Evolutionary conservation across 2,329 filamentous ascomycete species (phyloP), one percentile per base, ranked within the genome.

Genomic region (Davidsoniella eucalypti): DNA sequence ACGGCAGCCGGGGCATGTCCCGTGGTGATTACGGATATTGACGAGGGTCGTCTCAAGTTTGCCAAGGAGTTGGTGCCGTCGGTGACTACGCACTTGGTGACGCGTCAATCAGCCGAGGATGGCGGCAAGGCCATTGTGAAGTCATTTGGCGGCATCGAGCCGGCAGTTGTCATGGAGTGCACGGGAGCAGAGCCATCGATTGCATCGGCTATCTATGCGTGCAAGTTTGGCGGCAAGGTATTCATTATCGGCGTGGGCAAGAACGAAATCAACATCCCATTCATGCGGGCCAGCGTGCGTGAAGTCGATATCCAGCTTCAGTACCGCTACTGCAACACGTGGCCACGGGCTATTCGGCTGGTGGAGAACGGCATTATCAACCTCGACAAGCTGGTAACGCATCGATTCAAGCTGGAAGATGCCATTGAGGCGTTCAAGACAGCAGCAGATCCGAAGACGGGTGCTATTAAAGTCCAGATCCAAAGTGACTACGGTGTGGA

Each of bases 401-500:
- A 96, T 69, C 75, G 86, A 16, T 95, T 83, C 67, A 70, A 74
- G 56, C 68, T 96, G 37, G 88, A 94, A 67, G 82, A 96, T 62
- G 87, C 88, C 0, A 65, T 92, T 25, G 77, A 90, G 67, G 90
- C 90, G 6, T 96, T 96, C 65, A 79, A 87, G 68, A 92, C 85
- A 39, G 87, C 88, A 17, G 78, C 84, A 7, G 80, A 95, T 65
- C 82, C 87, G 38, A 87, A 83, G 71, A 94, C 84, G 47, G 88
- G 90, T 5, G 87, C 88, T n/a, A 95, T 96, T 67, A 96, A 96
- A 73, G 88, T 95, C 54, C 84, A 87, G 74, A 95, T 95, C 61
- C 86, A 88, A 71, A 87, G 76, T 59, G 51, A 53, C 16, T 53
- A 53, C 16, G 51, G 51, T 4, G 51, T 50, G 9, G 51, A 53